A percentile compares a stretch with the other conserved stretches of the same genome.
phyloP scores from a whole-genome alignment of 148 eudicot species.

The Cornus suecica region DNA sequence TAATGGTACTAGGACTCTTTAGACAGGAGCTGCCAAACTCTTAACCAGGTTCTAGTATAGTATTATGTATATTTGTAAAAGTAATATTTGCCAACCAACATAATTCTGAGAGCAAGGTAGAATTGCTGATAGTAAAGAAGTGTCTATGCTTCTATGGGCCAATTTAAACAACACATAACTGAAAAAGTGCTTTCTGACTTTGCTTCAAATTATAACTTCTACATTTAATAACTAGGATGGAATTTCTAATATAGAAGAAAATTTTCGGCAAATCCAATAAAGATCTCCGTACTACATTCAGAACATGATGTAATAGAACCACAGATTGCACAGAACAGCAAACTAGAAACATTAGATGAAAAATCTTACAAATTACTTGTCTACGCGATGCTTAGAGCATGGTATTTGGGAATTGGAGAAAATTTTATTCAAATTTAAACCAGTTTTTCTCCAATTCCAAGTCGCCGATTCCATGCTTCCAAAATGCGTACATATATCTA shows the following conservation, averaged over 20 bases:
- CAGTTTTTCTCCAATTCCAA: too few species aligned
- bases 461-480: too few species aligned
- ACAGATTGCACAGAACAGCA: neutral
- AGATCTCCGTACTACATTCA: neutral
- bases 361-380: too few species aligned
- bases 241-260: neutral
- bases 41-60: neutral
- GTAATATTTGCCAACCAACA: neutral
- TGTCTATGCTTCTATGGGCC: too few species aligned
- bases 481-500: too few species aligned
- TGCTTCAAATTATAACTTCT: neutral
- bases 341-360: neutral
- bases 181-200: too few species aligned
- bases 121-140: neutral
- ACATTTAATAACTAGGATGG: neutral
- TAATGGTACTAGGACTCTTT: too few species aligned
- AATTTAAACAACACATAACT: too few species aligned
- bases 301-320: neutral
- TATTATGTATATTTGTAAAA: neutral
- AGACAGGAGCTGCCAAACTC: neutral
- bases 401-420: too few species aligned
- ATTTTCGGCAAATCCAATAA: neutral
- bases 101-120: neutral
- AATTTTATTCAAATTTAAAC: too few species aligned
- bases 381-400: too few species aligned